phyloP scores from a whole-genome alignment of 1,139 yeast genomes.

The Taphrina communis region DNA sequence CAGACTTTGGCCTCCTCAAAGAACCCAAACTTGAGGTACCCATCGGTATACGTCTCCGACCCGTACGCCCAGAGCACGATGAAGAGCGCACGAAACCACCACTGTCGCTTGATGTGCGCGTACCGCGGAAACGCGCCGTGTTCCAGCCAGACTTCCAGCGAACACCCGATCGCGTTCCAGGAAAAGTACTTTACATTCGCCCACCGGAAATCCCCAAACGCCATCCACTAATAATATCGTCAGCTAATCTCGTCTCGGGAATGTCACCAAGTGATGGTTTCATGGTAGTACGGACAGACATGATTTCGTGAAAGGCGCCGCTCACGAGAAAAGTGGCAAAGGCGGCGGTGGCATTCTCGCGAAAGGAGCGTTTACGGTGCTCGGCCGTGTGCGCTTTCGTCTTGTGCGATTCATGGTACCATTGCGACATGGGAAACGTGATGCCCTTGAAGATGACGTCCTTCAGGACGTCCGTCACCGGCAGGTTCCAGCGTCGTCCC shows the following conservation, averaged over 20 bases:
- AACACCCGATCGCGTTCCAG: constrained; percentile 30
- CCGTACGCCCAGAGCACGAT: constrained; percentile 25
- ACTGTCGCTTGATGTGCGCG: not conserved
- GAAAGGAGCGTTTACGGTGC: not conserved
- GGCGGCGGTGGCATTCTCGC: constrained; percentile 34
- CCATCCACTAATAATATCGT: constrained; percentile 4
- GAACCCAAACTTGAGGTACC: constrained; percentile 31
- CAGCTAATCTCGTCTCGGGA: not conserved
- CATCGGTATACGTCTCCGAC: constrained; percentile 25
- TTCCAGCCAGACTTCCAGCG: constrained; percentile 19
- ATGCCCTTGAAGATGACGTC: constrained; percentile 25
- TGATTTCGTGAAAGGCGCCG: constrained; percentile 29
- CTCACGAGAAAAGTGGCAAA: constrained; percentile 22
- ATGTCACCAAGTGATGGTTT: too few relatives aligned
- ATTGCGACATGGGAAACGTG: constrained; percentile 25
- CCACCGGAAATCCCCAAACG: constrained; percentile 29
- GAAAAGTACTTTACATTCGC: constrained; percentile 29
- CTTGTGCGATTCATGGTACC: constrained; percentile 19
- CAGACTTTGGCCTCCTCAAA: constrained; percentile 36
- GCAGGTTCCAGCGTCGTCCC: constrained; percentile 34
- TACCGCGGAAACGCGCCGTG: constrained; percentile 11
- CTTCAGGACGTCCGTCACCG: constrained; percentile 27
- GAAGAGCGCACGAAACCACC: constrained; percentile 17
- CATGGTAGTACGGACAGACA: constrained; percentile 2
- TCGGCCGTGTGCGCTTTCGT: constrained; percentile 14